Percentiles rank a stretch among this genome's conserved stretches.
Evolutionary conservation across 2,329 filamentous ascomycete genomes (phyloP).

Genomic region (Microcera coccophila): DNA sequence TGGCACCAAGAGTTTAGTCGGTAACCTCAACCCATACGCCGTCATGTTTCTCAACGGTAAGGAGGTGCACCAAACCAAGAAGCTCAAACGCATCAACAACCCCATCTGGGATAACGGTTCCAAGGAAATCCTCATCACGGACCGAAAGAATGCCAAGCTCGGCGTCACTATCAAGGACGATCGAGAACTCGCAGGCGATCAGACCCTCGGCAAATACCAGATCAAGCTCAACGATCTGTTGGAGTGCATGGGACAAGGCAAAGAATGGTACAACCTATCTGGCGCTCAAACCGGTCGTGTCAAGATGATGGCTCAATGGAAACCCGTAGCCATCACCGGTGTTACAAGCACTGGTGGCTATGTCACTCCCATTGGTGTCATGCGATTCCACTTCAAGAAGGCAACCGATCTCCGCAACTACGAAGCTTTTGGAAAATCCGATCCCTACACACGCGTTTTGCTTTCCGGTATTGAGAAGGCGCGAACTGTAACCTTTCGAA

Average conservation of each 20-base stretch:
- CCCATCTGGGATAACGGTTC: conserved; percentile 91
- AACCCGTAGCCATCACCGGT: conserved; percentile 83
- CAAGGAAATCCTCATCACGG: conserved; percentile 93
- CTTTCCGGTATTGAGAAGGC: conserved; percentile 88
- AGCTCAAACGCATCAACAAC: conserved; percentile 94
- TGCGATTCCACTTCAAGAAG: conserved; percentile 86
- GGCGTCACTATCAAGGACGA: conserved; percentile 95
- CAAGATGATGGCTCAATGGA: conserved; percentile 93
- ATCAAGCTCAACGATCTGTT: conserved; percentile 94
- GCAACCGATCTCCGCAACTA: conserved; percentile 83
- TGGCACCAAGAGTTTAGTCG: conserved; percentile 84
- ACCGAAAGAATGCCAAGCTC: conserved; percentile 83
- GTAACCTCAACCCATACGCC: conserved; percentile 87
- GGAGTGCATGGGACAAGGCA: conserved; percentile 83
- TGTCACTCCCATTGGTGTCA: conserved; percentile 87
- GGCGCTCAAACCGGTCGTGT: conserved; percentile 78
- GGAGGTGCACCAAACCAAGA: conserved; percentile 83
- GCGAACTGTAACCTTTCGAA: conserved; percentile 91
- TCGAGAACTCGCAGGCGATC: conserved; percentile 77
- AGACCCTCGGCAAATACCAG: conserved; percentile 84
- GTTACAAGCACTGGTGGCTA: conserved; percentile 81
- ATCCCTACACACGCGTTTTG: conserved; percentile 85
- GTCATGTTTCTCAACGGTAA: conserved; percentile 86
- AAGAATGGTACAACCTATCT: conserved; percentile 91
- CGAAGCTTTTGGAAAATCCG: conserved; percentile 93